Evolutionary conservation across 768 basidiomycete genomes (phyloP), one percentile per base, ranked within the genome.

Genomic region (Gloeophyllum trabeum): DNA sequence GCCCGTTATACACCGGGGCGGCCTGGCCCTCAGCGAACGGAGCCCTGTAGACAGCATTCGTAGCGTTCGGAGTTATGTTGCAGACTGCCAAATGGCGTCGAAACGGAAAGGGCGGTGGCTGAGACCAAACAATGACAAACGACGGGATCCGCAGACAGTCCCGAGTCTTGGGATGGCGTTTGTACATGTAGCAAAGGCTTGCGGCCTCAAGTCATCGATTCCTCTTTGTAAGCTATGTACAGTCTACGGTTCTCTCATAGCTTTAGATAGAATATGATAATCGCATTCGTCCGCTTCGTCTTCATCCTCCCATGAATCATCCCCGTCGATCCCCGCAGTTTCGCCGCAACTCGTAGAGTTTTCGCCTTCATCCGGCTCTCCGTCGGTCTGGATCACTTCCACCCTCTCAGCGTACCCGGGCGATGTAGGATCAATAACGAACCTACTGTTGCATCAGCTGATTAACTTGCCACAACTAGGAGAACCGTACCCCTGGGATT

Each of bases 401-500:
- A 16, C 36, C 7, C 20, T 19, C 10, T 10, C 36, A 18, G 20
- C 39, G 49, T 62, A 63, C 28, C 62, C 65, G 3, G 81, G 80
- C 0, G 76, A 80, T 10, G 59, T 57, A 16, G 63, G 60, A 56
- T 84, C 82, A 20, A 65, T 35, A 6, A 51, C 42, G 49, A 82
- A 83, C 16, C 82, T 84, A 43, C 14, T 4, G 35, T 6, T 14
- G 24, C 13, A 20, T 23, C 12, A 41, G 18, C 3, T 36, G 37
- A 13, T n/a, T 13, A 40, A 35, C 6, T 18, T 14, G 35, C 6
- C n/a, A n/a, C n/a, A n/a, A n/a, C n/a, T n/a, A n/a, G n/a, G n/a
- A n/a, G n/a, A n/a, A n/a, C n/a, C 68, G 14, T 52, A 82, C 84
- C 80, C 79, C 5, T 62, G 55, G 12, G 61, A 53, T 24, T 54